A percentile compares a stretch with the other conserved stretches of the same genome.
phyloP scores from a whole-genome alignment of 225 moss, liverwort and hornwort species.

The Physcomitrium patens region DNA sequence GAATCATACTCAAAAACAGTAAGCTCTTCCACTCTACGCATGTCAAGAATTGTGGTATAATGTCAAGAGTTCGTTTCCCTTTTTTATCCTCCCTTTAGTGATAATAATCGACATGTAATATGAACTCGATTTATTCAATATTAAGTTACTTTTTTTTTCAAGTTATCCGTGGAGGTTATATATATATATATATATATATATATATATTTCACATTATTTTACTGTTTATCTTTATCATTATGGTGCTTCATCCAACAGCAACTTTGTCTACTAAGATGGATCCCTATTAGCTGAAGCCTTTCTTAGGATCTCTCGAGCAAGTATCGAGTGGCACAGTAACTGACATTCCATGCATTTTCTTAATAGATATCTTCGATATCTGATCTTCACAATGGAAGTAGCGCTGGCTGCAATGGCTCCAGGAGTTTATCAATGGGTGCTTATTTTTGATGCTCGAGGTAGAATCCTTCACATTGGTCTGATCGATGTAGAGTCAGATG shows the following conservation, averaged over 20 bases:
- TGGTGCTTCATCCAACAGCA: background rate
- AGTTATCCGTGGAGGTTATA: background rate
- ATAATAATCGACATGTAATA: background rate
- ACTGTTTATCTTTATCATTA: background rate
- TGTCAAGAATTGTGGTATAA: background rate
- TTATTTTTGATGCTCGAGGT: conserved; percentile 87
- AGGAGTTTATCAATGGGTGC: conserved; percentile 89
- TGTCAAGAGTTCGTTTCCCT: background rate
- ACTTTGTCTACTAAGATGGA: background rate
- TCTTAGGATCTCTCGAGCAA: background rate
- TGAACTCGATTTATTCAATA: background rate
- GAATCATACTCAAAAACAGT: conserved; percentile 79
- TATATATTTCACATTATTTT: background rate
- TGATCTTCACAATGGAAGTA: conserved; percentile 94
- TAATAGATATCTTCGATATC: conserved; percentile 75
- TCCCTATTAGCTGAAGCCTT: background rate
- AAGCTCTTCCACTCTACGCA: conserved; percentile 31
- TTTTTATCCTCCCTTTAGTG: background rate
- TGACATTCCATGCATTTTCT: conserved; percentile 26
- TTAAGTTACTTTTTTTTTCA: background rate
- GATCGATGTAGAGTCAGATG: background rate
- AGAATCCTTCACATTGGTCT: background rate
- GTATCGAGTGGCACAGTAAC: background rate
- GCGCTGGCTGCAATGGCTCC: conserved; percentile 76
- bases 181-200: background rate